phyloP scores from a whole-genome alignment of 495 filamentous ascomycete species.

The Penicillium bialowiezense region DNA sequence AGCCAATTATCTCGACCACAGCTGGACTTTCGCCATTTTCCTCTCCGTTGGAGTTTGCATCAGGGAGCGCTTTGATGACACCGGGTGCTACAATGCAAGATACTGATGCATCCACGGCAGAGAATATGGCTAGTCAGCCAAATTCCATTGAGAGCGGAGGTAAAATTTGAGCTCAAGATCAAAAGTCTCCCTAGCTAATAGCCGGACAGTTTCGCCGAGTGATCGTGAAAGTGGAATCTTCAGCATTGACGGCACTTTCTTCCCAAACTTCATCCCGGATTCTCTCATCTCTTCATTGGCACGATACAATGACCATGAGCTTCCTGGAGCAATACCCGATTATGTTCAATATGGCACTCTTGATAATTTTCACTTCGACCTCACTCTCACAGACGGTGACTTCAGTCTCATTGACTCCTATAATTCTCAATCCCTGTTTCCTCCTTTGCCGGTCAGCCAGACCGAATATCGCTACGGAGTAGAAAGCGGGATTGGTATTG shows the following conservation, averaged over 20 bases:
- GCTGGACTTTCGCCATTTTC: slow-evolving; percentile 14
- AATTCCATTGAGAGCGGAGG: slow-evolving; percentile 20
- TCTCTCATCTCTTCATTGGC: slow-evolving; percentile 27
- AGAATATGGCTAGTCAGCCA: neutral
- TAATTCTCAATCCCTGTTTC: slow-evolving; percentile 44
- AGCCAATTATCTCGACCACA: slow-evolving; percentile 4
- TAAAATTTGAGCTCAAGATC: slow-evolving; percentile 1
- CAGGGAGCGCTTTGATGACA: neutral
- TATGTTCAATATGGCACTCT: slow-evolving; percentile 25
- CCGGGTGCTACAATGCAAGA: slow-evolving; percentile 32
- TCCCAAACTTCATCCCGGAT: slow-evolving; percentile 35
- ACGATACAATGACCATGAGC: slow-evolving; percentile 27
- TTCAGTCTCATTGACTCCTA: slow-evolving; percentile 57
- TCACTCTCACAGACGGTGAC: slow-evolving; percentile 61
- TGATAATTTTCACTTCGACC: slow-evolving; percentile 48
- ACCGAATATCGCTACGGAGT: slow-evolving; percentile 15
- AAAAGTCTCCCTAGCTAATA: neutral
- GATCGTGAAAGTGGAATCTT: slow-evolving; percentile 35
- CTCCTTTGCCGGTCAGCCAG: slow-evolving; percentile 10
- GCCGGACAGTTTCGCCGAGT: slow-evolving; percentile 21
- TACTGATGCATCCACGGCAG: slow-evolving; percentile 1
- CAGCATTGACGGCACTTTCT: slow-evolving; percentile 34
- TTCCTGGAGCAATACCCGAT: slow-evolving; percentile 20
- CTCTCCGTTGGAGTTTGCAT: slow-evolving; percentile 13
- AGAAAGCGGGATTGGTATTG: slow-evolving; percentile 28